These are phyloP conservation scores for Penicillium riverlandense DNA, from an alignment of 495 filamentous ascomycete genomes.

Conservation along the genomic window DNA sequence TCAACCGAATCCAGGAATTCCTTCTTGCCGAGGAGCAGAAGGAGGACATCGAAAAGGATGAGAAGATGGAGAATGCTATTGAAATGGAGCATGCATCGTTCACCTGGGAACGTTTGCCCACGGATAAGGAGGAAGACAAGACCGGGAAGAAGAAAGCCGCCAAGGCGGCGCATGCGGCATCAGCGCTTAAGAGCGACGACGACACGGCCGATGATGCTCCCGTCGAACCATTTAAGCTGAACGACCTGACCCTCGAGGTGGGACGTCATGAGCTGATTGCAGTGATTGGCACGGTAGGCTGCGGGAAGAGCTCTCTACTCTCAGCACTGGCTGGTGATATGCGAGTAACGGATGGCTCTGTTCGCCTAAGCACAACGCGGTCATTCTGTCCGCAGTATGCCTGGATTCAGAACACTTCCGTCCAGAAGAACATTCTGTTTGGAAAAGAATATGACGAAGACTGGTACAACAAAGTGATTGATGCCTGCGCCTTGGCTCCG, in stretches of 20 bases:
- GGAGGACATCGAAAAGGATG: slow-evolving; percentile 61
- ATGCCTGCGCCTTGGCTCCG: slow-evolving; percentile 49
- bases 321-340: slow-evolving; percentile 91
- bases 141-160: slow-evolving; percentile 21
- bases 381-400: slow-evolving; percentile 94
- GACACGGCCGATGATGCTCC: slow-evolving; percentile 41
- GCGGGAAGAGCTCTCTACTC: slow-evolving; percentile 86
- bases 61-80: slow-evolving; percentile 58
- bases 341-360: slow-evolving; percentile 67
- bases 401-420: slow-evolving; percentile 91
- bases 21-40: slow-evolving; percentile 75
- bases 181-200: slow-evolving; percentile 19
- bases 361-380: slow-evolving; percentile 67
- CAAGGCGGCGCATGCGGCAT: slow-evolving; percentile 17
- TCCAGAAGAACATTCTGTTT: slow-evolving; percentile 86
- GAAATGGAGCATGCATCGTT: slow-evolving; percentile 70
- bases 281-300: slow-evolving; percentile 86
- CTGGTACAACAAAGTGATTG: slow-evolving; percentile 51
- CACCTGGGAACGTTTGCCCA: slow-evolving; percentile 81
- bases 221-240: slow-evolving; percentile 75
- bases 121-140: slow-evolving; percentile 51
- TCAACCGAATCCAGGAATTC: slow-evolving; percentile 81
- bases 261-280: slow-evolving; percentile 80
- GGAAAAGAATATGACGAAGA: slow-evolving; percentile 53
- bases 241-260: slow-evolving; percentile 64